Evolutionary conservation across 2,329 filamentous ascomycete species (phyloP).

Genomic region (Alternaria incomplexa): DNA sequence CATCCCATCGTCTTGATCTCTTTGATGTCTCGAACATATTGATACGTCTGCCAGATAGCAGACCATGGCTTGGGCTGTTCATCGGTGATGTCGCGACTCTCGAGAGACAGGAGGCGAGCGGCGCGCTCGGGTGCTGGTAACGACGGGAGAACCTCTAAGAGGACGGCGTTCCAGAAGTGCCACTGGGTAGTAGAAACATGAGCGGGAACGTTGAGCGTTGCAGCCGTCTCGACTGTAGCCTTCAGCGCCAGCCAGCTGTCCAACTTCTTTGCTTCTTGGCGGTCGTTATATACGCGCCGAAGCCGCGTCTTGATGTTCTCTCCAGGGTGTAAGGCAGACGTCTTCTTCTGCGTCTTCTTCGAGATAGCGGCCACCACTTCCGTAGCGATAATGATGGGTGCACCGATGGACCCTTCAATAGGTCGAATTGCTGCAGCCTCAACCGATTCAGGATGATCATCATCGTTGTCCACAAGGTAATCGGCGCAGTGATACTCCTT

Average conservation of each 20-base stretch:
- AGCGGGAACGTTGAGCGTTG: rapidly evolving
- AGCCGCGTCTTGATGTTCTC: not conserved
- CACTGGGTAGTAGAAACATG: not conserved
- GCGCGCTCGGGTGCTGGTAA: not conserved
- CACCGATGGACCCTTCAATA: not conserved
- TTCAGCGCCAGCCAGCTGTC: not conserved
- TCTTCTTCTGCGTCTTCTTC: not conserved
- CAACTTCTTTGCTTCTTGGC: not conserved
- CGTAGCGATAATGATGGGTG: not conserved
- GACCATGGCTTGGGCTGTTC: not conserved
- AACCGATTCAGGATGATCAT: not conserved
- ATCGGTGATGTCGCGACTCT: not conserved
- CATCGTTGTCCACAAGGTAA: not conserved
- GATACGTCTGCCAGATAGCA: not conserved
- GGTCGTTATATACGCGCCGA: not conserved
- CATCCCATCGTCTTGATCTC: not conserved
- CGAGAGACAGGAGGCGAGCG: not conserved
- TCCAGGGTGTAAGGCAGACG: not conserved
- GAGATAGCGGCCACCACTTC: not conserved
- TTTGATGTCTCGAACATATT: not conserved
- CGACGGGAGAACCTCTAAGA: not conserved
- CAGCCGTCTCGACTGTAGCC: not conserved
- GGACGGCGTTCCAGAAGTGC: not conserved
- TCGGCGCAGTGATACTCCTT: not conserved
- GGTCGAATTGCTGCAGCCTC: not conserved